Conservation (phyloP, 805 yeast species). For the Wickerhamiella dianesei region DNA sequence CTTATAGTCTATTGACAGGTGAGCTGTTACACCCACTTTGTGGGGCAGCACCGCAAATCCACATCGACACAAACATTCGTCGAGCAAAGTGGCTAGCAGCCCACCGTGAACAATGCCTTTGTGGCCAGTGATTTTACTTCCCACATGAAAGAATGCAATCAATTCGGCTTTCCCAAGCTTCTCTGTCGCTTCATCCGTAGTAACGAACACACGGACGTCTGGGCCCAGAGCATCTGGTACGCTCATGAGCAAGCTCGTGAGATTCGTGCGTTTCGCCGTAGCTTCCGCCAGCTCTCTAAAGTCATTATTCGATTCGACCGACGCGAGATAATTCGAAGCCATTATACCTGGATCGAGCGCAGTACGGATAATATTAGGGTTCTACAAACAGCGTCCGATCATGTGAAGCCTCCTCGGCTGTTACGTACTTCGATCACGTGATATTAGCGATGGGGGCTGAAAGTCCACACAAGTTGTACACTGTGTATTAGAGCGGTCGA, state of each 20-base stretch:
- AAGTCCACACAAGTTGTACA: no score
- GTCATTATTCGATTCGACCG: not conserved
- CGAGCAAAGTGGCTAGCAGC: slow-evolving; percentile 64
- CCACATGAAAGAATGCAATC: slow-evolving; percentile 58
- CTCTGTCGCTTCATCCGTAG: slow-evolving; percentile 12
- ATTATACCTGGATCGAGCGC: no score
- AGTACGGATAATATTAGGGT: no score
- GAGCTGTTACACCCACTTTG: slow-evolving; percentile 81
- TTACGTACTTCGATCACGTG: no score
- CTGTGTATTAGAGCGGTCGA: no score
- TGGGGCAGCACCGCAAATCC: slow-evolving; percentile 76
- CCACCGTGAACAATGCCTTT: slow-evolving; percentile 82
- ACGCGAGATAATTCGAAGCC: no score
- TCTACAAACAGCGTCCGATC: no score
- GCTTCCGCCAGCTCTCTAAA: not conserved
- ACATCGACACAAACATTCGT: slow-evolving; percentile 73
- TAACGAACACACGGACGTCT: slow-evolving; percentile 9
- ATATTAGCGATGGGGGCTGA: no score
- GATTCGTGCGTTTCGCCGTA: not conserved
- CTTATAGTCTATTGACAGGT: slow-evolving; percentile 46
- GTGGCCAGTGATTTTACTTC: slow-evolving; percentile 47
- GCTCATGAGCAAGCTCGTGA: slow-evolving; percentile 7
- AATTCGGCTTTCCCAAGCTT: slow-evolving; percentile 28
- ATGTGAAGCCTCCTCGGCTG: no score
- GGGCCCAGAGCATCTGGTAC: slow-evolving; percentile 8